Conservation (phyloP, 169 alveolate species). For the Cryptosporidium felis region DNA sequence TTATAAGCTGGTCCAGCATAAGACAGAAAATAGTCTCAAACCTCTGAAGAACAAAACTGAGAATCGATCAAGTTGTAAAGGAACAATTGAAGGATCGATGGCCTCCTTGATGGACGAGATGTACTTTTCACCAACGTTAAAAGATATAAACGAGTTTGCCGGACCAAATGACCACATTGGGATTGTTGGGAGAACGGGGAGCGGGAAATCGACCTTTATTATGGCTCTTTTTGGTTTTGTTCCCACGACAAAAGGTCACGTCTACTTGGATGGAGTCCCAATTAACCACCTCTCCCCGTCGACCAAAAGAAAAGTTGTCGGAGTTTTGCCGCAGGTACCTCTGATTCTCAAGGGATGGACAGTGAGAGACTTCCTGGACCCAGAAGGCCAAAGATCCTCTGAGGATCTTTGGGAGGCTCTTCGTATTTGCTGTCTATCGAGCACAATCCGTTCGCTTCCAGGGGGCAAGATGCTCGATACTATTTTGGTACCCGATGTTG, state of each 20-base stretch:
- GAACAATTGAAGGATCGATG: not conserved
- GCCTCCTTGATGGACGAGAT: not conserved
- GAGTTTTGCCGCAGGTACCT: conserved; percentile 74
- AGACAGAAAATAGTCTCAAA: not conserved
- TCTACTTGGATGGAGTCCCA: conserved; percentile 62
- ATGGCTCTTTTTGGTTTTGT: conserved; percentile 70
- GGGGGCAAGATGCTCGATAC: conserved; percentile 69
- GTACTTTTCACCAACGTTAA: conserved; percentile 69
- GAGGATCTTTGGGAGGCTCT: conserved; percentile 75
- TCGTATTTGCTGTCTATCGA: conserved; percentile 45
- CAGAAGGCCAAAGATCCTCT: conserved; percentile 68
- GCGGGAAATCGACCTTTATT: conserved; percentile 73
- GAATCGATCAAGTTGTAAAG: not conserved
- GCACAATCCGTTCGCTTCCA: conserved; percentile 43
- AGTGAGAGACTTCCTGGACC: conserved; percentile 74
- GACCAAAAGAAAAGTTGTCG: conserved; percentile 66
- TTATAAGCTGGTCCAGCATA: not conserved
- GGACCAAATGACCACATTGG: conserved; percentile 77
- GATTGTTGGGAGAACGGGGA: conserved; percentile 77
- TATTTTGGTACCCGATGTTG: conserved; percentile 41
- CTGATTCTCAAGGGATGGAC: conserved; percentile 75
- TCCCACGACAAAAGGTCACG: conserved; percentile 60
- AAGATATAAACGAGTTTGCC: conserved; percentile 75
- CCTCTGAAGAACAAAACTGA: not conserved
- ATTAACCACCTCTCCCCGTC: conserved; percentile 36